Evolutionary conservation across 495 filamentous ascomycete genomes (phyloP).

Genomic region (Neurospora cerealis): DNA sequence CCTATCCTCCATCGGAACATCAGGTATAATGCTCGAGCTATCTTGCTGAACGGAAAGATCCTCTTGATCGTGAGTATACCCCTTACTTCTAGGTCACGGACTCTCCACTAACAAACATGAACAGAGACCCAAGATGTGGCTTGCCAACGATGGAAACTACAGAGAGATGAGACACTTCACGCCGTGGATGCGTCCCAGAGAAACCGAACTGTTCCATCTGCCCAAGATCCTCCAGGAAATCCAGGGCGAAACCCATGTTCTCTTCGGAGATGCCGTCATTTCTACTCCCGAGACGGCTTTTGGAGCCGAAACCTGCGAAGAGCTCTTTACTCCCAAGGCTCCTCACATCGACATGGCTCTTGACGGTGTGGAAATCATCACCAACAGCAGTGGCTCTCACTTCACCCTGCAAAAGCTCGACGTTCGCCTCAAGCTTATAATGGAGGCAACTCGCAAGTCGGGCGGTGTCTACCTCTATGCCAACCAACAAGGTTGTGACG

Average conservation of each 20-base stretch:
- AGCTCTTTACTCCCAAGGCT: slow-evolving; percentile 59
- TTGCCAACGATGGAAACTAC: slow-evolving; percentile 73
- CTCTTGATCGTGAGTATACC: slow-evolving; percentile 44
- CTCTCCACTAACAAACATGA: neutral
- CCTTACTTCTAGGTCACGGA: neutral
- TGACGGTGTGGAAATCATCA: slow-evolving; percentile 63
- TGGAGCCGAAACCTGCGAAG: slow-evolving; percentile 69
- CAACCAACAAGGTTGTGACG: slow-evolving; percentile 66
- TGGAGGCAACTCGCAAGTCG: slow-evolving; percentile 60
- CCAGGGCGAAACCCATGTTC: slow-evolving; percentile 49
- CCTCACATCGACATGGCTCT: slow-evolving; percentile 45
- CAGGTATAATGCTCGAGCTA: slow-evolving; percentile 65
- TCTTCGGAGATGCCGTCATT: slow-evolving; percentile 71
- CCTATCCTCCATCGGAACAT: slow-evolving; percentile 57
- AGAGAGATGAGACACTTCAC: slow-evolving; percentile 58
- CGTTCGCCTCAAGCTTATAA: slow-evolving; percentile 62
- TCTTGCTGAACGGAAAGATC: slow-evolving; percentile 57
- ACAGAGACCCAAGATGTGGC: slow-evolving; percentile 64
- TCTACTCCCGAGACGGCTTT: slow-evolving; percentile 61
- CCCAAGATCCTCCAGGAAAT: slow-evolving; percentile 53
- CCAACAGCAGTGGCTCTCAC: slow-evolving; percentile 66
- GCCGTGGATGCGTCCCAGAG: slow-evolving; percentile 31
- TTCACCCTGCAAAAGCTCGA: slow-evolving; percentile 65
- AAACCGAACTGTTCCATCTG: slow-evolving; percentile 64
- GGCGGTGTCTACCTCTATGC: slow-evolving; percentile 62